A percentile compares a stretch with the other conserved stretches of the same genome.
phyloP scores from a whole-genome alignment of 352 stramenopile genomes.

The Phytophthora ohioensis region DNA sequence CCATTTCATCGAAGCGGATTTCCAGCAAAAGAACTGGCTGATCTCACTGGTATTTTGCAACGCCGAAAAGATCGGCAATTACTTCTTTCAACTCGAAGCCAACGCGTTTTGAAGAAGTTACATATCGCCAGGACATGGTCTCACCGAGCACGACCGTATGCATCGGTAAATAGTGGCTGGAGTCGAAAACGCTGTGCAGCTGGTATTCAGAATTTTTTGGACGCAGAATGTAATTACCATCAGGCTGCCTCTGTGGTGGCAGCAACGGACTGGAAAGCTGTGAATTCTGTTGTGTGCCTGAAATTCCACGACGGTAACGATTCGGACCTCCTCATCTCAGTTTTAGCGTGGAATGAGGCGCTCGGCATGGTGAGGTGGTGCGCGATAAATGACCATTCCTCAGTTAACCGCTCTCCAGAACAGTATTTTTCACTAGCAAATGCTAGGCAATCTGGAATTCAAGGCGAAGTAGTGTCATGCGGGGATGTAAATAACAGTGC shows the following conservation, averaged over 20 bases:
- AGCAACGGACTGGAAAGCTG: slow-evolving; percentile 19
- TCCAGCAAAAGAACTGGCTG: slow-evolving; percentile 25
- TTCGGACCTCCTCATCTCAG: slow-evolving; percentile 10
- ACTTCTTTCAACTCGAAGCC: slow-evolving; percentile 41
- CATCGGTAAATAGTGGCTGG: background rate
- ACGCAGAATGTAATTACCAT: slow-evolving; percentile 10
- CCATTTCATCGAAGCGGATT: slow-evolving; percentile 44
- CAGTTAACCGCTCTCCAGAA: background rate
- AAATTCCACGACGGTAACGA: background rate
- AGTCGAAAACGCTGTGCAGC: background rate
- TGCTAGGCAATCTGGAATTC: slow-evolving; percentile 20
- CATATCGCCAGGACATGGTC: slow-evolving; percentile 35
- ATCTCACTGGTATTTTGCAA: slow-evolving; percentile 40
- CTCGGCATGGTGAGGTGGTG: slow-evolving; percentile 22
- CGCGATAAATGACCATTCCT: slow-evolving; percentile 4
- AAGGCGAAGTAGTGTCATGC: slow-evolving; percentile 19
- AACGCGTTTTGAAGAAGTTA: slow-evolving; percentile 54
- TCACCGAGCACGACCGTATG: slow-evolving; percentile 7
- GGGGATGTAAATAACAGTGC: slow-evolving; percentile 11
- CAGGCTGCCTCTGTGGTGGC: background rate
- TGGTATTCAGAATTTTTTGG: slow-evolving; percentile 17
- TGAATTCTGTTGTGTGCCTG: slow-evolving; percentile 29
- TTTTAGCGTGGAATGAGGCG: slow-evolving; percentile 20
- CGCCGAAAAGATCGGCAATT: slow-evolving; percentile 46
- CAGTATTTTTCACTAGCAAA: slow-evolving; percentile 28